Evolutionary conservation across 805 yeast species (phyloP).

Genomic region (Yarrowia porcina): DNA sequence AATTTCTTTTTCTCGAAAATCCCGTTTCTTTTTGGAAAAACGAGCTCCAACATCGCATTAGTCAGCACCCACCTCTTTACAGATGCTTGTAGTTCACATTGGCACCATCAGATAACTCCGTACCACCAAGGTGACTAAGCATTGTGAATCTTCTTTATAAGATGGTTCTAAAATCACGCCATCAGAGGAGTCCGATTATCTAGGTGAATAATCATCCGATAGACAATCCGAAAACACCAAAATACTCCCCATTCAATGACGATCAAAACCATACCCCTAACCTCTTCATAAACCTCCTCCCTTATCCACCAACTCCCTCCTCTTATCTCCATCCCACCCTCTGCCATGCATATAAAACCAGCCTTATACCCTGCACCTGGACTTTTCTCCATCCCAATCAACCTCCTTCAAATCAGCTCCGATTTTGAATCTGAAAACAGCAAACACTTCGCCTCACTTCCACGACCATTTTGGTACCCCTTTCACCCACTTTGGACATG

Average conservation of each 20-base stretch:
- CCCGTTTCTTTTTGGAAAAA: too few relatives aligned
- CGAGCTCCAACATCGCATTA: too few relatives aligned
- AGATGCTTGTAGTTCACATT: too few relatives aligned
- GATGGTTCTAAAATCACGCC: neutral
- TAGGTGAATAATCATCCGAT: neutral
- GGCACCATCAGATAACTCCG: too few relatives aligned
- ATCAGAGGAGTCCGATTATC: neutral
- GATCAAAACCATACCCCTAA: neutral
- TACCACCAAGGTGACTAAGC: conserved; percentile 12
- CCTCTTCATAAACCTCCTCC: neutral
- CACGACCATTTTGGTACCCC: neutral
- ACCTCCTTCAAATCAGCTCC: neutral
- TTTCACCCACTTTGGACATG: neutral
- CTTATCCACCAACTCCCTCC: neutral
- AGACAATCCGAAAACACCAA: neutral
- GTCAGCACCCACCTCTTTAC: too few relatives aligned
- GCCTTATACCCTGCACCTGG: neutral
- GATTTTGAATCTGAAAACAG: neutral
- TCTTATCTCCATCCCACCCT: neutral
- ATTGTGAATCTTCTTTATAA: neutral
- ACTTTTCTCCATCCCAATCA: neutral
- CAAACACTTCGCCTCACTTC: neutral
- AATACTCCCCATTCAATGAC: neutral
- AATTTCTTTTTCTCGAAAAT: too few relatives aligned
- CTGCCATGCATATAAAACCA: neutral